Percentiles rank a stretch among this genome's conserved stretches.
These are phyloP conservation scores for Claviceps fusiformis DNA, from an alignment of 2,329 filamentous ascomycete species.

Conservation along the genomic window DNA sequence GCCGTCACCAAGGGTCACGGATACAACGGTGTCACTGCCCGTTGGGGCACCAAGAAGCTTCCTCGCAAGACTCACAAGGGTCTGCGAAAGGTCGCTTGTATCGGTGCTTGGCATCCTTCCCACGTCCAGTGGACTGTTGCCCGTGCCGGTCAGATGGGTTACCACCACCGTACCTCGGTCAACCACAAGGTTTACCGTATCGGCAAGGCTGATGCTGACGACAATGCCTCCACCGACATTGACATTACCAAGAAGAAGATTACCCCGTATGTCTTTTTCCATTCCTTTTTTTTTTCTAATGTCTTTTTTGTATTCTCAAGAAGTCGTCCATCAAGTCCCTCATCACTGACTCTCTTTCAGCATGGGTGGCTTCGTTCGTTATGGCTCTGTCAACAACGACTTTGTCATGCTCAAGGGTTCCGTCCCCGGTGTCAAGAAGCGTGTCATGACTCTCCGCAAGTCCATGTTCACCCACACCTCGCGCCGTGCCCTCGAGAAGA, in stretches of 20 bases:
- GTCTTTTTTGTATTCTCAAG: not conserved
- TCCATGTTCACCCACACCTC: conserved; percentile 97
- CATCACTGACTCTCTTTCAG: conserved; percentile 33
- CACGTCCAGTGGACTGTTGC: conserved; percentile 99
- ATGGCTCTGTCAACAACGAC: conserved; percentile 99
- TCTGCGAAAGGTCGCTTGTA: conserved; percentile 99
- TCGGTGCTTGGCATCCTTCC: conserved; percentile 99
- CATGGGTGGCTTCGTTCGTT: conserved; percentile 97
- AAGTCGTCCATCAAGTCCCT: not conserved
- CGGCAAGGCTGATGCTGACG: conserved; percentile 80
- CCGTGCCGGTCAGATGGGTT: conserved; percentile 98
- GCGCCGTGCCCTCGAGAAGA: conserved; percentile 93
- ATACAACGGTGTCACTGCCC: conserved; percentile 89
- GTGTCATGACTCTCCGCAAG: conserved; percentile 96
- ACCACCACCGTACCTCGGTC: conserved; percentile 99
- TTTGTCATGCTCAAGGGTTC: conserved; percentile 97
- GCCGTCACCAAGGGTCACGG: conserved; percentile 99
- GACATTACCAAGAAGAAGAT: conserved; percentile 99
- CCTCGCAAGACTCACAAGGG: conserved; percentile 99
- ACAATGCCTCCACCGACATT: conserved; percentile 86
- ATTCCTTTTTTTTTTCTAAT: not conserved
- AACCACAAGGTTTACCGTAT: conserved; percentile 99
- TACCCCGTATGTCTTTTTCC: conserved; percentile 72
- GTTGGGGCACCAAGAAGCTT: conserved; percentile 99
- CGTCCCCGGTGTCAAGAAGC: conserved; percentile 97